Conservation (phyloP, 2,329 filamentous ascomycete genomes). For the Cladosporium sp. region DNA sequence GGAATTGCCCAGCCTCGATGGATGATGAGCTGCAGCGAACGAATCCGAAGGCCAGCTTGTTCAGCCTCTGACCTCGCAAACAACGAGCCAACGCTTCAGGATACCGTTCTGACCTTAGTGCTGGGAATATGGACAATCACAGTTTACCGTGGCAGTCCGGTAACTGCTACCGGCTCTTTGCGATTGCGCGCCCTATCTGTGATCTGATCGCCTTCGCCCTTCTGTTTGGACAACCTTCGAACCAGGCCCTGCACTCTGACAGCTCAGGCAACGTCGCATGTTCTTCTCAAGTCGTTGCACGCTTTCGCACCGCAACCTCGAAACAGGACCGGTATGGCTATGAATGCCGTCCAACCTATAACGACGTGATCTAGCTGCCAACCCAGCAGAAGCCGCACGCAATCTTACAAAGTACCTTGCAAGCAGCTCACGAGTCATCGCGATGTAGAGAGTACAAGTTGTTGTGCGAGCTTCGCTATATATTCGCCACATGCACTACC, state of each 20-base stretch:
- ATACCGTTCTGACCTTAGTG: background rate
- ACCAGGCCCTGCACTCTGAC: constrained; percentile 1
- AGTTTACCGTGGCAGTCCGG: background rate
- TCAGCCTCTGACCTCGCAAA: constrained; percentile 6
- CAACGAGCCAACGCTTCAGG: background rate
- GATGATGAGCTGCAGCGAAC: background rate
- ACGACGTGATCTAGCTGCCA: background rate
- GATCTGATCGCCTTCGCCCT: background rate
- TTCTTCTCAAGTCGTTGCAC: background rate
- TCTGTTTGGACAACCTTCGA: background rate
- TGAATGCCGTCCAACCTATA: background rate
- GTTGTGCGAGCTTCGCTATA: background rate
- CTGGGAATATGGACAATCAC: background rate
- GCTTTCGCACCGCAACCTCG: background rate
- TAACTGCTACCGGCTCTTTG: background rate
- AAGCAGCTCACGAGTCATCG: background rate
- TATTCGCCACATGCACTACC: constrained; percentile 10
- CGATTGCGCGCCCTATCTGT: background rate
- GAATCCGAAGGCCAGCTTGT: background rate
- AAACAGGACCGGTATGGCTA: background rate
- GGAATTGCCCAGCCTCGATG: constrained; percentile 4
- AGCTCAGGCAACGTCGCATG: background rate
- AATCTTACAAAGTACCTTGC: background rate
- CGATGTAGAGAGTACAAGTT: background rate
- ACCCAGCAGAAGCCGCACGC: background rate